Conservation (phyloP, 352 stramenopile species). For the Globisporangium echinulatum region DNA sequence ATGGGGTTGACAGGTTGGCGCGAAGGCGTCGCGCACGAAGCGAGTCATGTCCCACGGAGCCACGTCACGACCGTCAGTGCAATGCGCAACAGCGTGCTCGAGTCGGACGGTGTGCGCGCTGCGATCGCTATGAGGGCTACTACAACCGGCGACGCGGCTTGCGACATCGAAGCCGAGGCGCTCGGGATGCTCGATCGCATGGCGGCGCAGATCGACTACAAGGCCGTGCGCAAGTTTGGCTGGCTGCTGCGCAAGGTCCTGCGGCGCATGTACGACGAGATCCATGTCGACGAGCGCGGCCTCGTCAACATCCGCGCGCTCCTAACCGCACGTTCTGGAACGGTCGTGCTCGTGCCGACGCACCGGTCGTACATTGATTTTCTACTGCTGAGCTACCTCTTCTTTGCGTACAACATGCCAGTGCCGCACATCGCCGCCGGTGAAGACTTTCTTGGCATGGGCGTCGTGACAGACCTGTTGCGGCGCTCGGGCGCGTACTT, state of each 20-base stretch:
- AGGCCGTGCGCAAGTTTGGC: conserved; percentile 63
- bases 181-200: conserved; percentile 66
- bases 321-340: conserved; percentile 27
- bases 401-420: conserved; percentile 85
- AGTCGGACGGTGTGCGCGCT: conserved; percentile 42
- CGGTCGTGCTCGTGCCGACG: conserved; percentile 78
- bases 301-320: conserved; percentile 64
- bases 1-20: conserved; percentile 85
- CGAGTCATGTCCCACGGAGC: conserved; percentile 70
- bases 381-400: conserved; percentile 81
- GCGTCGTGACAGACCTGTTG: conserved; percentile 50
- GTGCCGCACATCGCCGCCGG: conserved; percentile 77
- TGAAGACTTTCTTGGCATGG: conserved; percentile 79
- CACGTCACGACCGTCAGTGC: conserved; percentile 55
- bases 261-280: conserved; percentile 83
- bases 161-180: conserved; percentile 52
- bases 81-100: conserved; percentile 69
- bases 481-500: conserved; percentile 75
- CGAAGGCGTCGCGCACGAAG: conserved; percentile 83
- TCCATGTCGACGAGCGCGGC: conserved; percentile 78
- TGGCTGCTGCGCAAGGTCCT: conserved; percentile 81
- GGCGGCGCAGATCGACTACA: conserved; percentile 73
- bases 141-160: conserved; percentile 21
- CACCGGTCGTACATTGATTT: conserved; percentile 86
- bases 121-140: conserved; percentile 42